These are phyloP conservation scores for Rhizomucor pusillus DNA, from an alignment of 371 early-diverging fungal species.

Conservation along the genomic window DNA sequence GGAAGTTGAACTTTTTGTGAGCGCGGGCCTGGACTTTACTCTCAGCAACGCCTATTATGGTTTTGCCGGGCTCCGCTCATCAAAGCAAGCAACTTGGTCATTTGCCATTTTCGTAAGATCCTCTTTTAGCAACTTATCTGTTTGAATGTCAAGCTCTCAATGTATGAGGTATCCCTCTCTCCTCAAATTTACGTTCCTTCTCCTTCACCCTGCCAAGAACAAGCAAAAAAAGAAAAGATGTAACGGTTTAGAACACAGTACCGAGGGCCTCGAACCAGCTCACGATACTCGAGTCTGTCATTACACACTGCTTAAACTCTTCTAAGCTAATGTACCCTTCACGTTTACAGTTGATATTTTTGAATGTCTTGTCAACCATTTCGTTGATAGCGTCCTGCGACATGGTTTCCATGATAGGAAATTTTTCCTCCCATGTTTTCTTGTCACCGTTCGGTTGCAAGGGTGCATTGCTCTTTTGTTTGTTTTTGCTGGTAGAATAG, in stretches of 20 bases:
- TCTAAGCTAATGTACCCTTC: conserved; percentile 69
- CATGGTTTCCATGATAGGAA: conserved; percentile 89
- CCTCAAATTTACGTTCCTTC: too few relatives aligned
- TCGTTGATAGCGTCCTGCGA: conserved; percentile 90
- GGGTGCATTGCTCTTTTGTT: conserved; percentile 13
- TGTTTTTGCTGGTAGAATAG: conserved; percentile 13
- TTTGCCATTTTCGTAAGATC: too few relatives aligned
- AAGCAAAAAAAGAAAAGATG: neutral
- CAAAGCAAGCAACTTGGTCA: too few relatives aligned
- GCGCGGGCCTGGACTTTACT: too few relatives aligned
- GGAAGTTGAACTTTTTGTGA: too few relatives aligned
- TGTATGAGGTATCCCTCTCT: too few relatives aligned
- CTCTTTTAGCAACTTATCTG: too few relatives aligned
- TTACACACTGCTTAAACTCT: conserved; percentile 74
- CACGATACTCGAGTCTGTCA: conserved; percentile 65
- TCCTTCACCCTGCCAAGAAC: too few relatives aligned
- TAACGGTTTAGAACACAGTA: conserved; percentile 55
- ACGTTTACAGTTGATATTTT: conserved; percentile 59
- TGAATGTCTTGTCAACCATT: conserved; percentile 88
- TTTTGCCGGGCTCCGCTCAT: too few relatives aligned
- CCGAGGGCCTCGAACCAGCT: conserved; percentile 74
- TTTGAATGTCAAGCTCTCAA: too few relatives aligned
- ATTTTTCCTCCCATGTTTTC: conserved; percentile 56
- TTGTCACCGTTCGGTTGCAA: conserved; percentile 11
- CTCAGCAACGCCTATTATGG: too few relatives aligned